Conservation (phyloP, 441 rosid species). For the Metrosideros polymorpha region DNA sequence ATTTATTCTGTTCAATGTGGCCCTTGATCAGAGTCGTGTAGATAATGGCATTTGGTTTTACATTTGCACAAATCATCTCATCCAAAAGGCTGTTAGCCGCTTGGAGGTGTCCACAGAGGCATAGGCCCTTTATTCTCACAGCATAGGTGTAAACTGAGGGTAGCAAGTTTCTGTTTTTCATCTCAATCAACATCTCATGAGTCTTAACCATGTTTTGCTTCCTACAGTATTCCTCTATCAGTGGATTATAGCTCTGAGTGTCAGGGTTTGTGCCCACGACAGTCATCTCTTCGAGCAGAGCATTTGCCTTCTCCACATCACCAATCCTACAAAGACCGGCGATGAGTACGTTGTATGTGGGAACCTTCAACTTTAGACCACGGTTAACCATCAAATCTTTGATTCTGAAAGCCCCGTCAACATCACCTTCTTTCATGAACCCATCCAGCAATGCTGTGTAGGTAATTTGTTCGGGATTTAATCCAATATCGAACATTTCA, state of each 20-base stretch:
- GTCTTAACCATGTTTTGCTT: slow-evolving; percentile 25
- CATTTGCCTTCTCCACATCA: slow-evolving; percentile 47
- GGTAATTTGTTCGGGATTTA: slow-evolving; percentile 21
- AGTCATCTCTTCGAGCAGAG: slow-evolving; percentile 55
- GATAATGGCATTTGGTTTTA: slow-evolving; percentile 52
- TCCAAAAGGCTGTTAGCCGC: slow-evolving; percentile 39
- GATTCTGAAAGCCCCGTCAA: slow-evolving; percentile 27
- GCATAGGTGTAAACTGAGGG: slow-evolving; percentile 38
- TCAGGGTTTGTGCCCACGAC: slow-evolving; percentile 41
- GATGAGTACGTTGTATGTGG: slow-evolving; percentile 41
- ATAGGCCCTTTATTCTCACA: slow-evolving; percentile 42
- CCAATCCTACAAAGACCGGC: slow-evolving; percentile 47
- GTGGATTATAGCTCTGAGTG: slow-evolving; percentile 38
- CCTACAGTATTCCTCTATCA: slow-evolving; percentile 54
- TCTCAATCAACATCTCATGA: slow-evolving; percentile 36
- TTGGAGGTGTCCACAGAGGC: slow-evolving; percentile 42
- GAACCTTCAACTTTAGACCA: slow-evolving; percentile 28
- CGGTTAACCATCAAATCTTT: slow-evolving; percentile 43
- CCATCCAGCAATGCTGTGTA: slow-evolving; percentile 35
- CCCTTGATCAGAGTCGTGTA: slow-evolving; percentile 63
- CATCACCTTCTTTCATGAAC: slow-evolving; percentile 33
- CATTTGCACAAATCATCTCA: slow-evolving; percentile 37
- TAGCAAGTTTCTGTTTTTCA: slow-evolving; percentile 45
- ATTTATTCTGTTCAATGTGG: slow-evolving; percentile 33
- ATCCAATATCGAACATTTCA: slow-evolving; percentile 35